Evolutionary conservation across 345 rosid species (phyloP), one percentile per base, ranked within the genome.

Genomic region (Lepidium aucheri): DNA sequence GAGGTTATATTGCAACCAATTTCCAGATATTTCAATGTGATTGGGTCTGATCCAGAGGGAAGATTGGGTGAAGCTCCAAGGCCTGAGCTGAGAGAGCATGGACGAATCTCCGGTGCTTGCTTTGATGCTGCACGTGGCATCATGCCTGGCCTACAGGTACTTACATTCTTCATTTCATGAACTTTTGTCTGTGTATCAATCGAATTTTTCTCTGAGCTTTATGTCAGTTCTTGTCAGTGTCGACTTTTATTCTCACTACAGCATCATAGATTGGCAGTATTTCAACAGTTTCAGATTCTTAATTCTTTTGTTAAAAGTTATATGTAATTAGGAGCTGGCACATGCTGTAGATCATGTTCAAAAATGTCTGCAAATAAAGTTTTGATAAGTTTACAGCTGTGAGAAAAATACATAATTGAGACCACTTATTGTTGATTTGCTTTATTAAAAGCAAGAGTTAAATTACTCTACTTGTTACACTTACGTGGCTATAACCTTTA

Each of bases 11-110:
- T 28, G 40, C 22, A 8, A 53, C 17, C 15, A 1, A 16, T 50
- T 53, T 38, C 3, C 79, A 85, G 90, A 69, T 85, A 85, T 59
- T 85, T 85, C 75, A 85, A 85, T 49, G 90, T 83, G 50, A 85
- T 85, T 41, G 90, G 90, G 33, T 85, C 90, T 7, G 87, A 85
- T 70, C 90, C 87, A 14, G 84, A 79, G 26, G 90, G 90, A 2
- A 81, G 83, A 63, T 61, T 85, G 41, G 90, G 90, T n/a, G 90
- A 85, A 80, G 82, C 90, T 18, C 90, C 90, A n/a, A 73, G 77
- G 55, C 86, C 88, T 30, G 88, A 83, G 68, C 74, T 85, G 12
- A 77, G 84, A 18, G 86, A 81, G 52, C 90, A 85, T 34, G 90
- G 90, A 40, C 73, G 86, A n/a, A 85, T 83, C 55, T 85, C 90